A percentile compares a stretch with the other conserved stretches of the same genome.
Conservation (phyloP, 2,329 filamentous ascomycete species). For the Pseudogymnoascus verrucosus region DNA sequence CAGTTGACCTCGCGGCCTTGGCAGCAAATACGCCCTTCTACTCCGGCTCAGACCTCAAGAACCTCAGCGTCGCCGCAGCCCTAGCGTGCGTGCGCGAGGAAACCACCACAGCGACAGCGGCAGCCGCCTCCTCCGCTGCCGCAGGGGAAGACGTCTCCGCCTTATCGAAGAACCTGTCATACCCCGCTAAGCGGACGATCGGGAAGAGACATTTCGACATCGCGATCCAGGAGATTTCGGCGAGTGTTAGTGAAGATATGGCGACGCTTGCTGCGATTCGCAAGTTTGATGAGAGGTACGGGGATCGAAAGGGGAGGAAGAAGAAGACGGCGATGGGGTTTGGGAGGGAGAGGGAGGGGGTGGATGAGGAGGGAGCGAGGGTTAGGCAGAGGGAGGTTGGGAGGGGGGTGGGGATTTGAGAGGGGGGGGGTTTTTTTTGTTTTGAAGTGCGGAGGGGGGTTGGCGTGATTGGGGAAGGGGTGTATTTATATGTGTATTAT, state of each 20-base stretch:
- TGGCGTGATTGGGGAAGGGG: too few relatives aligned
- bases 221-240: constrained; percentile 80
- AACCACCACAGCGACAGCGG: constrained; percentile 35
- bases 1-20: constrained; percentile 54
- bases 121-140: constrained; percentile 34
- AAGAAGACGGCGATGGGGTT: constrained; percentile 53
- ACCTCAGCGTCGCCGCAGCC: constrained; percentile 70
- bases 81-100: constrained; percentile 74
- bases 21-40: constrained; percentile 66
- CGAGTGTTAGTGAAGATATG: constrained; percentile 94
- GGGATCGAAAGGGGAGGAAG: constrained; percentile 64
- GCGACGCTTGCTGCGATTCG: constrained; percentile 73
- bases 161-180: constrained; percentile 39
- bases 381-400: constrained; percentile 24
- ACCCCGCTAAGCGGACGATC: constrained; percentile 62
- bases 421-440: too few relatives aligned
- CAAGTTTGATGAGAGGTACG: constrained; percentile 94
- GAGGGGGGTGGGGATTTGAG: too few relatives aligned
- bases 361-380: constrained; percentile 38
- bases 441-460: too few relatives aligned
- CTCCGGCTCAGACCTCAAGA: constrained; percentile 78
- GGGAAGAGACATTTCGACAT: constrained; percentile 68
- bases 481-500: too few relatives aligned
- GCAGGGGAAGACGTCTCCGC: constrained; percentile 19
- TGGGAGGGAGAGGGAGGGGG: constrained; percentile 27